phyloP scores from a whole-genome alignment of 805 yeast genomes.

The Candida montana region DNA sequence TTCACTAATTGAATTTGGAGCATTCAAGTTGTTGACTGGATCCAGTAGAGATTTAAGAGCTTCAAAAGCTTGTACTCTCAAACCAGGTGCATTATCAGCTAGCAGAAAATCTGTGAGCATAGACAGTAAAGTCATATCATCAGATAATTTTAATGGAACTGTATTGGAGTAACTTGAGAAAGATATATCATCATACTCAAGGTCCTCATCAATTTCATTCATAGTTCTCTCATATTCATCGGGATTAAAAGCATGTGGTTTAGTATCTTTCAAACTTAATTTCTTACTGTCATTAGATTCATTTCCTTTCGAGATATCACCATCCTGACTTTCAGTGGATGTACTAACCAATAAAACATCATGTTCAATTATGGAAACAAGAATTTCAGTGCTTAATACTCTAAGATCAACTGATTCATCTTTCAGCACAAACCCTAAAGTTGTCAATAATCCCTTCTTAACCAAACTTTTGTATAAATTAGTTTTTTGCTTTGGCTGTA shows the following conservation, averaged over 20 bases:
- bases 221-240: no score
- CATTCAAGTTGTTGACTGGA: constrained; percentile 25
- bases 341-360: constrained; percentile 57
- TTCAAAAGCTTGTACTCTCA: constrained; percentile 78
- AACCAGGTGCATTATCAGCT: constrained; percentile 60
- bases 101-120: constrained; percentile 55
- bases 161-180: constrained; percentile 1
- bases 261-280: constrained; percentile 1
- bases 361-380: constrained; percentile 78
- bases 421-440: constrained; percentile 66
- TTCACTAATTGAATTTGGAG: constrained; percentile 17
- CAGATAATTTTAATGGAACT: constrained; percentile 28
- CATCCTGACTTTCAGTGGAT: constrained; percentile 2
- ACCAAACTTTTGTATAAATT: constrained; percentile 62
- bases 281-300: not conserved
- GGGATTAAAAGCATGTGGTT: constrained; percentile 10
- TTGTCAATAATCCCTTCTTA: constrained; percentile 60
- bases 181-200: constrained; percentile 1
- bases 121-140: constrained; percentile 54
- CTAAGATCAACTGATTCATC: constrained; percentile 45
- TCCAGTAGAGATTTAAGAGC: constrained; percentile 73
- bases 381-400: constrained; percentile 71
- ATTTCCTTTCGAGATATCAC: not conserved
- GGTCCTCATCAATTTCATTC: no score
- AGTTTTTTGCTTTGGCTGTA: constrained; percentile 54